Evolutionary conservation across 1,139 yeast species (phyloP).

Genomic region (Oligophagozyma castellii): DNA sequence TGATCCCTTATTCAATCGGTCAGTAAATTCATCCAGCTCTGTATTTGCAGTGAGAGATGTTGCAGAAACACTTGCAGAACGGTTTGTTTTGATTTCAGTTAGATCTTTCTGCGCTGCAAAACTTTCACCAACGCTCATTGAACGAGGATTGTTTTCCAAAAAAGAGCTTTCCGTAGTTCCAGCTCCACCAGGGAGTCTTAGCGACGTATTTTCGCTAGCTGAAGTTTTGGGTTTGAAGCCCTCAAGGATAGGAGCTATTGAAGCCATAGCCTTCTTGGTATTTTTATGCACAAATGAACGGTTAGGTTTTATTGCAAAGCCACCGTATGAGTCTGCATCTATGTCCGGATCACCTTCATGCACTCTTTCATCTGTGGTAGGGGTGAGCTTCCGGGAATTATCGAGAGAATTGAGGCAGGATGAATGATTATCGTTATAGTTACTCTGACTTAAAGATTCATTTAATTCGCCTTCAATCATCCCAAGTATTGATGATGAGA

Average conservation of each 20-base stretch:
- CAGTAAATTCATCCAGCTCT: background rate
- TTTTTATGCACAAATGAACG: conserved; percentile 19
- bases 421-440: no score
- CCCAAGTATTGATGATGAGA: no score
- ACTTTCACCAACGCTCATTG: conserved; percentile 3
- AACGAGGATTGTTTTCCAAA: conserved; percentile 2
- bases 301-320: no score
- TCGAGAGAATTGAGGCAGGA: no score
- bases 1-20: background rate
- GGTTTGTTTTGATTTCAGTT: conserved; percentile 1
- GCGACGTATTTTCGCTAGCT: conserved; percentile 36
- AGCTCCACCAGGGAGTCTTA: conserved; percentile 25
- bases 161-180: background rate
- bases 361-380: no score
- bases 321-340: no score
- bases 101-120: background rate
- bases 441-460: no score
- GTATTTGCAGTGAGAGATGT: conserved; percentile 5
- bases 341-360: no score
- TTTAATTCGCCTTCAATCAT: no score
- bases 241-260: conserved; percentile 66
- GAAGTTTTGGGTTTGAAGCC: conserved; percentile 60
- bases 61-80: conserved; percentile 2
- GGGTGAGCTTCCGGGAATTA: no score
- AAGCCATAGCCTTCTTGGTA: conserved; percentile 50